Base-by-base conservation (phyloP, 208 protist species). In the Trypanosoma theileri region DNA sequence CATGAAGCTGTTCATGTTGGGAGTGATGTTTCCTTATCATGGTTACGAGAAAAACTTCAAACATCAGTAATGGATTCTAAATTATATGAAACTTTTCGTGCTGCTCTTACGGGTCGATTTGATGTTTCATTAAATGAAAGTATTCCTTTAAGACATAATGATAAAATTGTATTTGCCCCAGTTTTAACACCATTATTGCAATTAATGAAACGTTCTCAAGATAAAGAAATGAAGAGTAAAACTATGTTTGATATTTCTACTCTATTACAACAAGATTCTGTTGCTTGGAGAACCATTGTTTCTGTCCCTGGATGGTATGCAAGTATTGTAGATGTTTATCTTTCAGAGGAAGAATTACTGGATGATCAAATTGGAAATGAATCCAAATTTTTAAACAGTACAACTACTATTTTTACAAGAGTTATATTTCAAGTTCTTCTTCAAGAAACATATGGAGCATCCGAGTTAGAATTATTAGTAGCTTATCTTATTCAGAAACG, bases 241-340 rank as follows among this genome's bases (percentile, higher is more conserved):
- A 80, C 80, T 0, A 67, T 94, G 41, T 65, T 59, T 0, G 91
- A 96, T 62, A 52, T 92, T 52, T 69, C 72, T 10, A 62, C 69
- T 21, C 71, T 94, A 13, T 73, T 93, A 21, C 69, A 84, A 61
- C 71, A 75, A 53, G 84, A 93, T 58, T 24, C 77, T 17, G 66
- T 81, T 48, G 83, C 85, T 31, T 89, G 86, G 82, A 82, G 79
- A 51, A 70, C 75, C 10, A 56, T 96, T 10, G 69, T 90, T 28
- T 74, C 75, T 0, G 69, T 92, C 17, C 75, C 69, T 8, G 85
- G 82, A 10, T 95, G 90, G 88, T 91, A 92, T 67, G 76, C 79
- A 22, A 77, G 75, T 42, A 45, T 94, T 24, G 66, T 79, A 4
- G 71, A 85, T 28, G 65, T 92, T 19, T 94, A 85, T 56, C 66